Conservation (phyloP, 352 stramenopile genomes). For the Globisporangium spinosum region DNA sequence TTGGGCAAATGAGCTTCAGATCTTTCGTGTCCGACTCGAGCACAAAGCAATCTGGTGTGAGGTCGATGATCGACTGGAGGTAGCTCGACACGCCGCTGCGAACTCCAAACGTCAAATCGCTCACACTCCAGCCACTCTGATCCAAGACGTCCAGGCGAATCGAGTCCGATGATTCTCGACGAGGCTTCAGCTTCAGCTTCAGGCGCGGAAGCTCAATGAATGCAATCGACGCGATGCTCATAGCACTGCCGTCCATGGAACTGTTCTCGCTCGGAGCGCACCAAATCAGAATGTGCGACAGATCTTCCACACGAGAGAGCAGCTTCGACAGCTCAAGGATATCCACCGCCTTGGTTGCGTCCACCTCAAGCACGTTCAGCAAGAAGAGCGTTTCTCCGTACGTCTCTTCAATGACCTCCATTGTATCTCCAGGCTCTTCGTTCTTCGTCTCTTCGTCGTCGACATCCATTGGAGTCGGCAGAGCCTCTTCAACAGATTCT, state of each 20-base stretch:
- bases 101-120: slow-evolving; percentile 48
- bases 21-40: slow-evolving; percentile 78
- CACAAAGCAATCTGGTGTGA: slow-evolving; percentile 61
- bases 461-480: slow-evolving; percentile 33
- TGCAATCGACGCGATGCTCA: slow-evolving; percentile 68
- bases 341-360: slow-evolving; percentile 39
- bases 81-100: slow-evolving; percentile 39
- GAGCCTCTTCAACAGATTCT: not conserved
- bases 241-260: not conserved
- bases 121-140: slow-evolving; percentile 84
- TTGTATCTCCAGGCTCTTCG: slow-evolving; percentile 40
- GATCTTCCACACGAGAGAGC: slow-evolving; percentile 93
- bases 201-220: slow-evolving; percentile 96
- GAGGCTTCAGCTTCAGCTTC: slow-evolving; percentile 93
- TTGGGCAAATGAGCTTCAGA: slow-evolving; percentile 73
- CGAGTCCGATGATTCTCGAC: slow-evolving; percentile 40
- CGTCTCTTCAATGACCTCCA: slow-evolving; percentile 58
- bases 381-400: slow-evolving; percentile 85
- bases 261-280: slow-evolving; percentile 29
- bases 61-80: slow-evolving; percentile 41
- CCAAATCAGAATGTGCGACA: slow-evolving; percentile 97
- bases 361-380: slow-evolving; percentile 91
- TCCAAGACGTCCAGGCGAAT: slow-evolving; percentile 71
- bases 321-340: slow-evolving; percentile 79
- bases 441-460: slow-evolving; percentile 47